Evolutionary conservation across 352 stramenopile genomes (phyloP).

Genomic region (Globisporangium nunn): DNA sequence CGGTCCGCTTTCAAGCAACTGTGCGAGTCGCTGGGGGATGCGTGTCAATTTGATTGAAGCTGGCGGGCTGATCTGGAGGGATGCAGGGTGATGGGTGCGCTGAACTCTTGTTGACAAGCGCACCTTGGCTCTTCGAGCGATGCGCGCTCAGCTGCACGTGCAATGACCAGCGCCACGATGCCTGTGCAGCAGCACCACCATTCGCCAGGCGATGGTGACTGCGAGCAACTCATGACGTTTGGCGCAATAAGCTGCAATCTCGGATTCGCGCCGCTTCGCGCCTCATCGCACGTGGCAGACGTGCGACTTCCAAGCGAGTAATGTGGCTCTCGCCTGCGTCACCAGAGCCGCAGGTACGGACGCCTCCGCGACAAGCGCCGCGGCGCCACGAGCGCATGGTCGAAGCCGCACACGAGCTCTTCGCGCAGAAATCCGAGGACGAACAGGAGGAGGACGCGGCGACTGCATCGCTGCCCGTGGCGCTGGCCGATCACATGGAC

Average conservation of each 20-base stretch:
- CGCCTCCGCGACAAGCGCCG: background rate
- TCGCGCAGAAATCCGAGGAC: constrained; percentile 2
- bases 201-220: too few species aligned
- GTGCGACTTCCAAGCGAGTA: background rate
- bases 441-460: background rate
- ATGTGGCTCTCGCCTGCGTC: background rate
- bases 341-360: background rate
- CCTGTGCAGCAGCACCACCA: too few species aligned
- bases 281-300: too few species aligned
- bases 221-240: too few species aligned
- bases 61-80: background rate
- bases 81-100: background rate
- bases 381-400: constrained; percentile 23
- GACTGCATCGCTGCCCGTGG: background rate
- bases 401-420: constrained; percentile 20
- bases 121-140: background rate
- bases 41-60: background rate
- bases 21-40: background rate
- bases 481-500: constrained; percentile 44
- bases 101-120: background rate
- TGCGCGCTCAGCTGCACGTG: too few species aligned
- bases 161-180: too few species aligned
- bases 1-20: background rate
- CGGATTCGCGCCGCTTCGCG: background rate
- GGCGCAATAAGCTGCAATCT: too few species aligned